Base-by-base conservation (phyloP, 2,329 filamentous ascomycete species). In the Xylaria sp. region DNA sequence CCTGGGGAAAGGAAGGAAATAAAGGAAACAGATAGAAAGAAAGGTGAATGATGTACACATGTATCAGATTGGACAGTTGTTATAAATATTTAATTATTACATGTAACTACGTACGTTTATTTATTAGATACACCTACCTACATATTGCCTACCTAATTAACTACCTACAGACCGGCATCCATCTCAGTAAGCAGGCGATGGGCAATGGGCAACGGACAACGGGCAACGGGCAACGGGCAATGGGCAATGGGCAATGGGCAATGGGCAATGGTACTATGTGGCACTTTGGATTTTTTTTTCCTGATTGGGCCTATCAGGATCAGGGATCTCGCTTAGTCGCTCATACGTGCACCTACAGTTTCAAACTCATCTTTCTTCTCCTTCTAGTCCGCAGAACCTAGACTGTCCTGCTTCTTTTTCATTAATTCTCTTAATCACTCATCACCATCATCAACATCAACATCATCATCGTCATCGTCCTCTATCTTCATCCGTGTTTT, bases 291-390 rank as follows among this genome's bases (percentile, higher is more conserved):
- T n/a, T n/a, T n/a, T 45, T 26, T 21, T 45, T 18, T 45, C 43
- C 43, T 44, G 18, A 22, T 21, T 21, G 48, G 40, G 40, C 48
- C 48, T 47, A 41, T 46, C 34, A 34, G 29, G 9, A 34, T 3
- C 29, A 34, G 21, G 49, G 22, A 46, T 47, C 38, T 29, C 49
- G 38, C 42, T 44, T 51, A 45, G 26, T 38, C 26, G 44, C 26
- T 29, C 7, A 20, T 34, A 34, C 16, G 29, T 13, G 8, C 11
- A 34, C 29, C 29, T 34, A 34, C 29, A 34, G 39, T 19, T 19
- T 21, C 8, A 19, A 21, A 21, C 39, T 41, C 19, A 41, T 19
- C 34, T 41, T 17, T 41, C 17, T 22, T 41, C 20, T 4, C n/a
- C n/a, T n/a, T n/a, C 29, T 34, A 34, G 29, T 11, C 11, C 29